Percentiles rank a stretch among this genome's conserved stretches.
phyloP scores from a whole-genome alignment of 1,139 yeast genomes.

The Oligophagozyma castellii region DNA sequence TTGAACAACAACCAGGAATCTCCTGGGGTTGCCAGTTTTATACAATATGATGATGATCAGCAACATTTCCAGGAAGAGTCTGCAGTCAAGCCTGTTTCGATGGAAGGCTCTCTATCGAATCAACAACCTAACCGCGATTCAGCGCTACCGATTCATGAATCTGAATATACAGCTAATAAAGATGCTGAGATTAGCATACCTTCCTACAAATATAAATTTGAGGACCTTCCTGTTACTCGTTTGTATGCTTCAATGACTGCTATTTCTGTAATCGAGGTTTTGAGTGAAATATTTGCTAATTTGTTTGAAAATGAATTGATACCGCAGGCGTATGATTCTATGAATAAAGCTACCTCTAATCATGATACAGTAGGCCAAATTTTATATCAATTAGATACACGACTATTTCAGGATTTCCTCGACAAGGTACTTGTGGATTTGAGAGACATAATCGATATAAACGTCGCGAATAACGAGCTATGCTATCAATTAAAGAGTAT shows the following conservation, averaged over 20 bases:
- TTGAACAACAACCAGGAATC: too few species aligned
- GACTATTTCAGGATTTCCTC: constrained; percentile 12
- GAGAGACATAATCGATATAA: constrained; percentile 19
- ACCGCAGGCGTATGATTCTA: constrained; percentile 11
- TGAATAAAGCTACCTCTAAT: constrained; percentile 6
- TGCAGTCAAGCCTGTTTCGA: too few species aligned
- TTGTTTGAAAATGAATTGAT: constrained; percentile 12
- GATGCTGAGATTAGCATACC: too few species aligned
- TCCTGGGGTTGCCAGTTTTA: too few species aligned
- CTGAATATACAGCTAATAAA: too few species aligned
- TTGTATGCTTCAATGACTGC: constrained; percentile 16
- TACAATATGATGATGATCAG: too few species aligned
- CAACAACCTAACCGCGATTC: too few species aligned
- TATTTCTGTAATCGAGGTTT: constrained; percentile 15
- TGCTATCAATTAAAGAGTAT: constrained; percentile 11
- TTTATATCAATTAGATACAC: constrained; percentile 17
- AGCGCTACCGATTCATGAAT: too few species aligned
- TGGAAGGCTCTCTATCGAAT: too few species aligned
- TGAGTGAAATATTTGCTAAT: constrained; percentile 9
- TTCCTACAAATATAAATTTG: constrained; percentile 12
- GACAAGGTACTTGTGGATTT: constrained; percentile 14
- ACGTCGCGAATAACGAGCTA: constrained; percentile 21
- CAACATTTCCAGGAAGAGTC: too few species aligned
- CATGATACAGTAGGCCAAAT: constrained; percentile 4
- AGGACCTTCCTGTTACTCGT: constrained; percentile 11